Conservation (phyloP, 148 eudicot genomes). For the Amaranthus palmeri region DNA sequence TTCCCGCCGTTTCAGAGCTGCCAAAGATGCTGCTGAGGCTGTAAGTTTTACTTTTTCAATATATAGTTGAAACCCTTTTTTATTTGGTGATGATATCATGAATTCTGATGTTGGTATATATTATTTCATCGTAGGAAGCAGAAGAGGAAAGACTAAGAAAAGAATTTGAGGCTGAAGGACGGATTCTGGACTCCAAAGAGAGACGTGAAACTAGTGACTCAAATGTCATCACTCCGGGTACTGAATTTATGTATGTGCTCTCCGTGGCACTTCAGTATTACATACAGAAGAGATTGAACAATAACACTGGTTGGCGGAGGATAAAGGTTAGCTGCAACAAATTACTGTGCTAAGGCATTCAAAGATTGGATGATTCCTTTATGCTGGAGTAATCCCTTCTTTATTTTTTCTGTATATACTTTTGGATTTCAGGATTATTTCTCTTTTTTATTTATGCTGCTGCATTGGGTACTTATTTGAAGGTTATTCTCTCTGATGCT, state of each 20-base stretch:
- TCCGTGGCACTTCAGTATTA: slow-evolving; percentile 91
- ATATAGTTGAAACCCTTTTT: background rate
- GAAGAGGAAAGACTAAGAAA: slow-evolving; percentile 67
- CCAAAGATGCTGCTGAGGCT: slow-evolving; percentile 96
- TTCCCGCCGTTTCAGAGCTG: slow-evolving; percentile 94
- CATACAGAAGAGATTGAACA: slow-evolving; percentile 70
- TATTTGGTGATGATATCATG: background rate
- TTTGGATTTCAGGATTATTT: slow-evolving; percentile 47
- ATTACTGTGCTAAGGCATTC: slow-evolving; percentile 22
- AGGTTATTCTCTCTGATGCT: slow-evolving; percentile 98
- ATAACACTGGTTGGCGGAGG: slow-evolving; percentile 71
- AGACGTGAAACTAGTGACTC: slow-evolving; percentile 88
- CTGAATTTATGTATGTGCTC: slow-evolving; percentile 86
- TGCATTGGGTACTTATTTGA: slow-evolving; percentile 68
- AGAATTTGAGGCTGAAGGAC: slow-evolving; percentile 79
- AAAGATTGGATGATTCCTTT: slow-evolving; percentile 37
- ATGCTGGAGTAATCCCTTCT: slow-evolving; percentile 51
- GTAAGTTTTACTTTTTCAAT: slow-evolving; percentile 39
- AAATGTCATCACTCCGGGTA: slow-evolving; percentile 97
- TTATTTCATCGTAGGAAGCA: slow-evolving; percentile 57
- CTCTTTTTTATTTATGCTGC: slow-evolving; percentile 45
- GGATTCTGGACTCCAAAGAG: slow-evolving; percentile 44
- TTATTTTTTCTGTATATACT: slow-evolving; percentile 28
- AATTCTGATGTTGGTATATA: slow-evolving; percentile 15
- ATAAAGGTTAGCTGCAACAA: slow-evolving; percentile 55